Percentiles rank a stretch among this genome's conserved stretches.
phyloP scores from a whole-genome alignment of 2,329 filamentous ascomycete genomes.

The Fusarium robinianum region DNA sequence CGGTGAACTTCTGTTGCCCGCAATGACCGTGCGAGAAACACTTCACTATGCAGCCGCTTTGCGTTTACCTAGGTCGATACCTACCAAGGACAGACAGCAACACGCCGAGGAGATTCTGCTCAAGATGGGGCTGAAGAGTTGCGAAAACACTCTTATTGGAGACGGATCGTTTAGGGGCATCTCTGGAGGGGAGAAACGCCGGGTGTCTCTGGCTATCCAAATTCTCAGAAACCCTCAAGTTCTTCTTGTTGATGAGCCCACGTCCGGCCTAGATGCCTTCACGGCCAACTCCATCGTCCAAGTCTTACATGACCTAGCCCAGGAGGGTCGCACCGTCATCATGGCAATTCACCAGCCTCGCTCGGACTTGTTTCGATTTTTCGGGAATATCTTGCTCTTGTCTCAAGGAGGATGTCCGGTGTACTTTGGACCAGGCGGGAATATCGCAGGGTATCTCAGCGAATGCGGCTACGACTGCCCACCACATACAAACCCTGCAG shows the following conservation, averaged over 20 bases:
- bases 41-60: slow-evolving; percentile 70
- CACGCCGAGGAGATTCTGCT: slow-evolving; percentile 71
- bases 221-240: slow-evolving; percentile 74
- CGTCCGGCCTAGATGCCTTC: slow-evolving; percentile 75
- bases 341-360: slow-evolving; percentile 76
- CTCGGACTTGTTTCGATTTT: slow-evolving; percentile 70
- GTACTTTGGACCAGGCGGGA: slow-evolving; percentile 63
- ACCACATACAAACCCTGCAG: slow-evolving; percentile 70
- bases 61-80: slow-evolving; percentile 70
- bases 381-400: slow-evolving; percentile 71
- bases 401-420: slow-evolving; percentile 68
- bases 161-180: slow-evolving; percentile 74
- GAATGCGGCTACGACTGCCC: slow-evolving; percentile 65
- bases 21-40: slow-evolving; percentile 74
- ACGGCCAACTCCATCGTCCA: slow-evolving; percentile 76
- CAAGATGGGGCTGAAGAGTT: slow-evolving; percentile 77
- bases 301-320: slow-evolving; percentile 68
- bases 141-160: slow-evolving; percentile 72
- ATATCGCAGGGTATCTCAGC: slow-evolving; percentile 68
- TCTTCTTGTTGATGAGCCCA: slow-evolving; percentile 73
- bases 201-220: slow-evolving; percentile 76
- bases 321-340: slow-evolving; percentile 72
- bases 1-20: slow-evolving; percentile 73
- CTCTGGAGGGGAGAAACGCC: slow-evolving; percentile 75
- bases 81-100: slow-evolving; percentile 63